A percentile compares a stretch with the other conserved stretches of the same genome.
phyloP scores from a whole-genome alignment of 1,139 yeast genomes.

The Kazachstania sp. region DNA sequence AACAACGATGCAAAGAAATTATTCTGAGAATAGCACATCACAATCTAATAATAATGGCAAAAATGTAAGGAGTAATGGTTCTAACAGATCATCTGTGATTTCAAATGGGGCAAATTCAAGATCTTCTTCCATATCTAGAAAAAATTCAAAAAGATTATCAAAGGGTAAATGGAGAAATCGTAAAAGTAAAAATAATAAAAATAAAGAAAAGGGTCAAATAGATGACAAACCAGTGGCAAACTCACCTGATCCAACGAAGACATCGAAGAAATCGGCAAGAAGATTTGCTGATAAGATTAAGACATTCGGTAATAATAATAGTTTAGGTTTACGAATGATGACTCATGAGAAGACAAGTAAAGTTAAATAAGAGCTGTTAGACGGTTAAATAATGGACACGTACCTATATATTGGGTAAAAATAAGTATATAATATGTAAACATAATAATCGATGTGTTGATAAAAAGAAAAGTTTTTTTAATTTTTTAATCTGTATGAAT shows the following conservation, averaged over 20 bases:
- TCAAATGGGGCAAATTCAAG: not conserved
- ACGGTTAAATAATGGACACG: not conserved
- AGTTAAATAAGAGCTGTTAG: not conserved
- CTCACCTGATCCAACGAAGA: not conserved
- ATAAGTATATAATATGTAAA: too few species aligned
- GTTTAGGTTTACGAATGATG: slow-evolving; percentile 6
- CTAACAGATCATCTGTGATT: not conserved
- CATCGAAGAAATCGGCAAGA: not conserved
- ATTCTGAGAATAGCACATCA: not conserved
- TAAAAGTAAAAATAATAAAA: not conserved
- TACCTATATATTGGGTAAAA: too few species aligned
- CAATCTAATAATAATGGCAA: not conserved
- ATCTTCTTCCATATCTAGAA: not conserved
- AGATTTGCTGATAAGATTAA: slow-evolving; percentile 6
- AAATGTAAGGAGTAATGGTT: not conserved
- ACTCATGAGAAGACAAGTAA: not conserved
- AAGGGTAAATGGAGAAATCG: not conserved
- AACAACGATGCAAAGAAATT: not conserved
- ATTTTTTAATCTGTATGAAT: too few species aligned
- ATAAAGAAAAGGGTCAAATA: not conserved
- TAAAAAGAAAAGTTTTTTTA: too few species aligned
- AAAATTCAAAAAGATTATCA: not conserved
- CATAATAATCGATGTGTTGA: too few species aligned
- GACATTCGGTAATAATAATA: slow-evolving; percentile 5
- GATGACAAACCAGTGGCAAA: not conserved